Evolutionary conservation across 2,329 filamentous ascomycete species (phyloP), one percentile per base, ranked within the genome.

Genomic region (Raffaelea albimanens): DNA sequence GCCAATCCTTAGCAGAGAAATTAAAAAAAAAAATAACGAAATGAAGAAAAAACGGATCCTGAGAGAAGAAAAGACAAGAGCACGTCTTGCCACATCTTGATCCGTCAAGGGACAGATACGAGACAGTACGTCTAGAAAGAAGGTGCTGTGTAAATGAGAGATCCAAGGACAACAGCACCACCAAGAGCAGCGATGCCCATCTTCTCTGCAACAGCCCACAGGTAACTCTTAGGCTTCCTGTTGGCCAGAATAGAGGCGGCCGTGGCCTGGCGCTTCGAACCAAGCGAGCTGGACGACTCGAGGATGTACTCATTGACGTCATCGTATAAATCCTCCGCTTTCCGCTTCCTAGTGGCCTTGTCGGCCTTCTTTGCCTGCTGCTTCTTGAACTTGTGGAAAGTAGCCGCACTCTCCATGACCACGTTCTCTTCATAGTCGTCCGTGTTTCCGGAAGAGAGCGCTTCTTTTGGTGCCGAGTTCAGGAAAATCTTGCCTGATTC

Each of bases 131-230:
- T 22, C 1, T 36, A 55, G 38, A 67, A 61, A 3, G 58, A 58
- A 0, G 65, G 66, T 1, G 65, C 66, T 9, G 65, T 67, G 50
- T 63, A 66, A 39, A 67, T 62, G 13, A 68, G 55, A 2, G 64
- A 62, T 1, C 61, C 60, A 11, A 68, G 50, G 3, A 68, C 57
- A 45, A 64, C 61, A 2, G 62, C 58, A 9, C 63, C 62, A 11
- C 66, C 66, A 1, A 67, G 56, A 2, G 65, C 64, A 2, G 63
- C 63, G 49, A 63, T 64, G 8, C 64, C 63, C 9, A 65, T 50
- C 42, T 42, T 55, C 50, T 55, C 53, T 3, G 47, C 52, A 2
- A 49, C 39, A 2, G 52, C 46, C 53, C 52, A 50, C 5, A 20
- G 25, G 2, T 13, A 19, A 20, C 43, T 34, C 42, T 47, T 49